A percentile compares a stretch with the other conserved stretches of the same genome.
Evolutionary conservation across 768 basidiomycete genomes (phyloP).

Genomic region (Boletellus ananiceps): DNA sequence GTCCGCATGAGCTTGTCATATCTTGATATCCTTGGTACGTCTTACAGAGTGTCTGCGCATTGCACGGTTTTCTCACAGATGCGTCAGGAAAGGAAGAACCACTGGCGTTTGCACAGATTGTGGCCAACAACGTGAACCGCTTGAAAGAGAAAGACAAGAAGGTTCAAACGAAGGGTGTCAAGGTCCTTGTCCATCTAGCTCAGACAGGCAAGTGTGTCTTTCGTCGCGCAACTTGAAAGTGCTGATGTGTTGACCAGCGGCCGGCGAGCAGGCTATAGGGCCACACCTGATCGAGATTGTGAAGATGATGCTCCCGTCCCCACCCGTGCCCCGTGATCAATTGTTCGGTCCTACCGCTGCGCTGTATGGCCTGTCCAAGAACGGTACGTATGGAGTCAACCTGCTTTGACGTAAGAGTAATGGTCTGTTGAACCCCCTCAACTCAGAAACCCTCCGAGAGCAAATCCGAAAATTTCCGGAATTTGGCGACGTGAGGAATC

Average conservation of each 20-base stretch:
- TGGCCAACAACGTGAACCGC: not conserved
- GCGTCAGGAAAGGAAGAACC: too few relatives aligned
- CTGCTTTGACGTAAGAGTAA: not conserved
- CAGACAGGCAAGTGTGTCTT: not conserved
- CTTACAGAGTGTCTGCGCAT: too few relatives aligned
- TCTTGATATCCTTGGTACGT: slow-evolving; percentile 21
- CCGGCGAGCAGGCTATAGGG: slow-evolving; percentile 1
- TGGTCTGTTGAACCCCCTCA: not conserved
- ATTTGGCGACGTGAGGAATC: not conserved
- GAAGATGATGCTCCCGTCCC: not conserved
- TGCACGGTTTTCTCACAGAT: too few relatives aligned
- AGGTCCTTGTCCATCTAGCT: slow-evolving; percentile 4
- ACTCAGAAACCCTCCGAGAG: slow-evolving; percentile 1
- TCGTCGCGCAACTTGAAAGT: too few relatives aligned
- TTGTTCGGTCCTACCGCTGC: not conserved
- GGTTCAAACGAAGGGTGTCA: slow-evolving; percentile 3
- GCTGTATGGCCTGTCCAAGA: slow-evolving; percentile 1
- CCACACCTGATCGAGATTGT: not conserved
- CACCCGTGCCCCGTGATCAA: not conserved
- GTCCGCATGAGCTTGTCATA: slow-evolving; percentile 18
- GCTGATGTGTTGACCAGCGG: not conserved
- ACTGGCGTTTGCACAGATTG: not conserved
- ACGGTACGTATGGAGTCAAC: not conserved
- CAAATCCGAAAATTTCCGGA: not conserved
- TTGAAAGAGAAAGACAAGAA: not conserved